Base-by-base conservation (phyloP, 176 grass and related monocot genomes). In the Poa annua region DNA sequence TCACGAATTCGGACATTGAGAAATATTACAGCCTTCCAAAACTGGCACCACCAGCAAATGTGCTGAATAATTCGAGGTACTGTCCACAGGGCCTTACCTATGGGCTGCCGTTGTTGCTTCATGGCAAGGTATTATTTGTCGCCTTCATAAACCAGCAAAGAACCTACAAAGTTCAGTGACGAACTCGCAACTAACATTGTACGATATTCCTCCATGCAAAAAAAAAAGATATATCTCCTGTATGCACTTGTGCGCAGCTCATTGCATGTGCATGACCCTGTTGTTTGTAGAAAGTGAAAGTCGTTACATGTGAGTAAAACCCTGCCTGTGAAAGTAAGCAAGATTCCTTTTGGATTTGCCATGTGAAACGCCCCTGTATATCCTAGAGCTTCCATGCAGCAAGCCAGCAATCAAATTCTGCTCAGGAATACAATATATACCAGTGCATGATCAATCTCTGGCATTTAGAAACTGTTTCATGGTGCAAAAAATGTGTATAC, bases 401-500 rank as follows among this genome's bases (percentile, higher is more conserved):
- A 34, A 66, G 4, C 41, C 33, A 35, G 63, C 34, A 34, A 66
- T 10, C 41, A 20, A 66, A 32, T 32, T 29, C 49, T 38, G 56
- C 52, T 47, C 21, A 2, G 11, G 22, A 74, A 86, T 55, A 10
- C 13, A 48, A 8, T 62, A 26, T 24, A 60, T 60, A 60, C 7
- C 5, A 45, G 13, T 62, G 35, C 17, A 3, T 4, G 48, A 79
- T 66, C 36, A 35, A 50, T 45, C 8, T 61, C 26, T 19, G 15
- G 36, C 20, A 69, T 50, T 47, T 53, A 38, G 66, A 67, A 47
- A 49, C 25, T 51, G 61, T 61, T 67, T 71, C 52, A 42, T 24
- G 15, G 11, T 80, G 21, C 33, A 85, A 76, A 17, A 16, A 42
- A 70, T 81, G 71, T 47, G 55, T 77, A 26, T 44, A 72, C 65